phyloP scores from a whole-genome alignment of 2,329 filamentous ascomycete genomes.

The Clarireedia sp. region DNA sequence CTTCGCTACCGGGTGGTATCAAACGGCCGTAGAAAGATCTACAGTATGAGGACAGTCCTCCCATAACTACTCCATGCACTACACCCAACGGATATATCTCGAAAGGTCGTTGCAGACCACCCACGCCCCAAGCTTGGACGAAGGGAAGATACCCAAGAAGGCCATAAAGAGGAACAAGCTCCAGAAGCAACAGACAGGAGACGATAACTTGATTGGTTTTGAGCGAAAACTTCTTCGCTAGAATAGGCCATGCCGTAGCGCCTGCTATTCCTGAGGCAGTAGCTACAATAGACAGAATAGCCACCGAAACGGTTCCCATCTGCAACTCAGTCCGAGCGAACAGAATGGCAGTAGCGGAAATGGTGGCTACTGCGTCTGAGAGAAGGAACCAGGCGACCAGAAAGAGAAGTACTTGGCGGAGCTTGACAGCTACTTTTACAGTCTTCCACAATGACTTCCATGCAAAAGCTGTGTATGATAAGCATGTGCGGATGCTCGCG shows the following conservation, averaged over 20 bases:
- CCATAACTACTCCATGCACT: conserved; percentile 87
- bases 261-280: conserved; percentile 78
- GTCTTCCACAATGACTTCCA: conserved; percentile 85
- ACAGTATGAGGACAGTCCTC: conserved; percentile 88
- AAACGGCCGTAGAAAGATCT: conserved; percentile 87
- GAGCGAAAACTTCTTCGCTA: conserved; percentile 63
- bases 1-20: conserved; percentile 88
- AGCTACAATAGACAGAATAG: conserved; percentile 87
- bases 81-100: conserved; percentile 93
- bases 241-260: conserved; percentile 79
- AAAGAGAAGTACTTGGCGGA: conserved; percentile 70
- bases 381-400: conserved; percentile 89
- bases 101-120: conserved; percentile 88
- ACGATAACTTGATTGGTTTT: conserved; percentile 82
- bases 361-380: conserved; percentile 89
- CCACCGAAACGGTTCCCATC: conserved; percentile 82
- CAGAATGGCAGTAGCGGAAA: conserved; percentile 86
- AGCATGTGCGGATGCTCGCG: conserved; percentile 39
- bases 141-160: conserved; percentile 80
- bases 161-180: conserved; percentile 87
- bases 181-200: conserved; percentile 83
- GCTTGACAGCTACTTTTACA: conserved; percentile 60
- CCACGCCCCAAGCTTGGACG: conserved; percentile 62
- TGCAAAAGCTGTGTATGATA: conserved; percentile 69
- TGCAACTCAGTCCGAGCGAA: conserved; percentile 90